A percentile compares a stretch with the other conserved stretches of the same genome.
Evolutionary conservation across 1,284 basidiomycete genomes (phyloP).

Genomic region (Agaricales sp.): DNA sequence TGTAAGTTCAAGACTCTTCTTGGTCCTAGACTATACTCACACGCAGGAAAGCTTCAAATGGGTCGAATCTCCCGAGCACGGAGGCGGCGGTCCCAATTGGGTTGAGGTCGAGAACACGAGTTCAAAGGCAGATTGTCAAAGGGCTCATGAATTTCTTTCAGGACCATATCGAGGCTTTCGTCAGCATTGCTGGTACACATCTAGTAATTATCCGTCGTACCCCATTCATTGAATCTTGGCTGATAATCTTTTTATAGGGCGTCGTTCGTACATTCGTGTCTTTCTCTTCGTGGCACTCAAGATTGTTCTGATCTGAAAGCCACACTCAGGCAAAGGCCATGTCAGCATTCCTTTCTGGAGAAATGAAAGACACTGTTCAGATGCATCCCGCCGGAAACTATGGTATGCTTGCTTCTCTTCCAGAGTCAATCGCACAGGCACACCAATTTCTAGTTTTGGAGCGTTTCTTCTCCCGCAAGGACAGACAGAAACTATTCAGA

Average conservation of each 20-base stretch:
- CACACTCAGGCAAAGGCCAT: constrained; percentile 76
- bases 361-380: constrained; percentile 95
- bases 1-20: constrained; percentile 31
- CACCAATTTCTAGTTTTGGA: constrained; percentile 47
- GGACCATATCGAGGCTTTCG: constrained; percentile 2
- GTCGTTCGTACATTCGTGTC: constrained; percentile 40
- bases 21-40: background rate
- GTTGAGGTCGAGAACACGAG: constrained; percentile 58
- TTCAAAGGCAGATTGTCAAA: background rate
- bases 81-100: constrained; percentile 84
- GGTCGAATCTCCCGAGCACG: constrained; percentile 85
- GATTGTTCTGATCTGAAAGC: constrained; percentile 4
- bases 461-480: constrained; percentile 83
- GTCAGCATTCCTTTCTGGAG: constrained; percentile 88
- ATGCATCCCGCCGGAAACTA: constrained; percentile 81
- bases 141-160: background rate
- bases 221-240: background rate
- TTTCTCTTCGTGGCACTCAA: background rate
- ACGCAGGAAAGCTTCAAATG: constrained; percentile 69
- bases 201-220: constrained; percentile 36
- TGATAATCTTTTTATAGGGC: constrained; percentile 32
- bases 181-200: constrained; percentile 80
- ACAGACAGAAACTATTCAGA: constrained; percentile 86
- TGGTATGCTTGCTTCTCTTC: constrained; percentile 29
- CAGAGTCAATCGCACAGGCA: background rate